A percentile compares a stretch with the other conserved stretches of the same genome.
Evolutionary conservation across 1,284 basidiomycete species (phyloP).

Genomic region (Cystobasidium sp.): DNA sequence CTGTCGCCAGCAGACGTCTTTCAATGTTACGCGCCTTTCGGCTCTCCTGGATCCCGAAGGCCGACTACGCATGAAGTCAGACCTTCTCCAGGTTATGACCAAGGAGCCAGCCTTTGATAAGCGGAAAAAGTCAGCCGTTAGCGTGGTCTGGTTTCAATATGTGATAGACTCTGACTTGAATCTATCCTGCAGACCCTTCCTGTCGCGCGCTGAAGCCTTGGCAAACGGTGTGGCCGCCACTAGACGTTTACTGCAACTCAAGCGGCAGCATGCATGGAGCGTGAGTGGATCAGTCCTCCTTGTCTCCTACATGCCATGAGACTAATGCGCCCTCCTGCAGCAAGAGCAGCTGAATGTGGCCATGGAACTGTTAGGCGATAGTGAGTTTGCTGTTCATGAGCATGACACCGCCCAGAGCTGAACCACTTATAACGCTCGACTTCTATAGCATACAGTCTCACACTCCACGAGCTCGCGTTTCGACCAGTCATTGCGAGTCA

Average conservation of each 20-base stretch:
- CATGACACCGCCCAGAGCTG: neutral
- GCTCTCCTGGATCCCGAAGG: constrained; percentile 15
- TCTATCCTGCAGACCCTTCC: constrained; percentile 60
- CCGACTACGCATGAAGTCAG: constrained; percentile 4
- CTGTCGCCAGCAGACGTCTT: constrained; percentile 1
- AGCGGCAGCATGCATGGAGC: constrained; percentile 63
- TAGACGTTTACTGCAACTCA: constrained; percentile 66
- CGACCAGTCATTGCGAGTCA: constrained; percentile 46
- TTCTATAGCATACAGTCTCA: constrained; percentile 12
- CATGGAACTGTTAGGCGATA: constrained; percentile 21
- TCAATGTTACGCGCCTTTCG: constrained; percentile 9
- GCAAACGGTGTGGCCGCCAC: constrained; percentile 63
- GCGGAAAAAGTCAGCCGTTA: neutral
- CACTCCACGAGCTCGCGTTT: constrained; percentile 43
- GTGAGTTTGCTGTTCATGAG: neutral
- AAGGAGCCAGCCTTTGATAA: constrained; percentile 16
- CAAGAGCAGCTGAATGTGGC: constrained; percentile 4
- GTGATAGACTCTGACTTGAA: neutral
- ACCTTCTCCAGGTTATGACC: constrained; percentile 10
- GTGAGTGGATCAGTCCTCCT: neutral
- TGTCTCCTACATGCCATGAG: neutral
- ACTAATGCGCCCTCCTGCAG: neutral
- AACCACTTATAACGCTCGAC: neutral
- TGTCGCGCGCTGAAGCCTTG: constrained; percentile 63
- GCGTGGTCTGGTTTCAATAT: neutral